These are phyloP conservation scores for Coniochaeta pulveracea DNA, from an alignment of 2,329 filamentous ascomycete genomes.

Conservation along the genomic window DNA sequence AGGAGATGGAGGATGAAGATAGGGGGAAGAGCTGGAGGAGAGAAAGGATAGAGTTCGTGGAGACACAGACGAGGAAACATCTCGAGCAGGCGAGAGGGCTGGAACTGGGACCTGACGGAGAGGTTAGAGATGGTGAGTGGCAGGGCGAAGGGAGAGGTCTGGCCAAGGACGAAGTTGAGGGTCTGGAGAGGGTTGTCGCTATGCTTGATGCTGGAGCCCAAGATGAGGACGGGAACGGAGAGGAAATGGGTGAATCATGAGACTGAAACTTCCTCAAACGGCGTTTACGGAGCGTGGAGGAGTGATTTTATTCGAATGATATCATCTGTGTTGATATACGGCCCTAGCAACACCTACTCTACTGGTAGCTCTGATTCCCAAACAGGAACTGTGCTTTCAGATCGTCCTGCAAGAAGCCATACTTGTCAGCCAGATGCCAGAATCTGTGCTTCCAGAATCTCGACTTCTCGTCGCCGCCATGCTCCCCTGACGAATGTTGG, in stretches of 20 bases:
- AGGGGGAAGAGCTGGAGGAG: conserved; percentile 46
- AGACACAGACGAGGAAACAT: conserved; percentile 65
- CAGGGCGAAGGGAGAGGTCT: conserved; percentile 41
- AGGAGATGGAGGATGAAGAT: conserved; percentile 19
- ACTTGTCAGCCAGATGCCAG: conserved; percentile 32
- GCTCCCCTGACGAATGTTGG: conserved; percentile 6
- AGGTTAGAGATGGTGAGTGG: conserved; percentile 55
- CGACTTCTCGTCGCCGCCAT: conserved; percentile 5
- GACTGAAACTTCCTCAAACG: no score
- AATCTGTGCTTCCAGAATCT: conserved; percentile 37
- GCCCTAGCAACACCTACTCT: no score
- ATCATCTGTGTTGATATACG: no score
- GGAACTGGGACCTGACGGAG: conserved; percentile 49
- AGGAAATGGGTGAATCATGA: conserved; percentile 18
- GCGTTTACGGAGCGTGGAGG: no score
- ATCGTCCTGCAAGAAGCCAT: conserved; percentile 21
- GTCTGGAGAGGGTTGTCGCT: conserved; percentile 38
- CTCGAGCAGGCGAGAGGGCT: conserved; percentile 60
- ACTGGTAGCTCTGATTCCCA: no score
- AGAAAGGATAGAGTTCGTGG: conserved; percentile 72
- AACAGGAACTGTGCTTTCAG: no score
- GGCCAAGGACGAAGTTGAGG: conserved; percentile 42
- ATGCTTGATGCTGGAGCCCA: conserved; percentile 26
- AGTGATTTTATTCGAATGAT: no score
- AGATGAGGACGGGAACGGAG: conserved; percentile 4